Conservation (phyloP, 768 basidiomycete genomes). For the Mycena latifolia region DNA sequence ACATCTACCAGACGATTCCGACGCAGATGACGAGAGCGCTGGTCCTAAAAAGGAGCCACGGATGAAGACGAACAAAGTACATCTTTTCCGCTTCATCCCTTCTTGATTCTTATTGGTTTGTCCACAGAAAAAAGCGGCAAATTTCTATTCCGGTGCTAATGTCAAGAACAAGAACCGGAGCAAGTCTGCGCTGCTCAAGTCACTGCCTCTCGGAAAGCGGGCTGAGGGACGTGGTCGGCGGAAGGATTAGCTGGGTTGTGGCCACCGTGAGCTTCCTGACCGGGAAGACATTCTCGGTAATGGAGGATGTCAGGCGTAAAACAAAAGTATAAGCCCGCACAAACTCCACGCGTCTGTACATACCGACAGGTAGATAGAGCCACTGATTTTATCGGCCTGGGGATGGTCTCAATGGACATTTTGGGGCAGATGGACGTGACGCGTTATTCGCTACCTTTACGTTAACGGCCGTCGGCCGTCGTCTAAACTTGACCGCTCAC, state of each 20-base stretch:
- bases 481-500: too few species aligned
- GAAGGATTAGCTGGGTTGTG: constrained; percentile 13
- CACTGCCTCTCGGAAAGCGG: constrained; percentile 66
- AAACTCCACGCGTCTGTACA: too few species aligned
- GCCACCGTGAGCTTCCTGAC: too few species aligned
- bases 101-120: constrained; percentile 18
- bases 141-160: constrained; percentile 89
- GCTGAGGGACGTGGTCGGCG: constrained; percentile 42
- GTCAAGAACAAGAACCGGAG: constrained; percentile 89
- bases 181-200: constrained; percentile 71
- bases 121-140: constrained; percentile 82
- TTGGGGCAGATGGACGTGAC: too few species aligned
- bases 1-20: constrained; percentile 44
- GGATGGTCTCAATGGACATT: too few species aligned
- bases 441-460: too few species aligned
- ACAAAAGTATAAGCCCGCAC: too few species aligned
- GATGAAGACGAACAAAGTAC: constrained; percentile 95
- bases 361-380: too few species aligned
- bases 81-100: constrained; percentile 17
- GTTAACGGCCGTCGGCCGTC: too few species aligned
- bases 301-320: too few species aligned
- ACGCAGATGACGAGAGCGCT: constrained; percentile 47
- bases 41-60: constrained; percentile 71
- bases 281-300: too few species aligned
- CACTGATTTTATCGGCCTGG: too few species aligned